Conservation (phyloP, 176 grass and related monocot genomes). For the Zizania latifolia region DNA sequence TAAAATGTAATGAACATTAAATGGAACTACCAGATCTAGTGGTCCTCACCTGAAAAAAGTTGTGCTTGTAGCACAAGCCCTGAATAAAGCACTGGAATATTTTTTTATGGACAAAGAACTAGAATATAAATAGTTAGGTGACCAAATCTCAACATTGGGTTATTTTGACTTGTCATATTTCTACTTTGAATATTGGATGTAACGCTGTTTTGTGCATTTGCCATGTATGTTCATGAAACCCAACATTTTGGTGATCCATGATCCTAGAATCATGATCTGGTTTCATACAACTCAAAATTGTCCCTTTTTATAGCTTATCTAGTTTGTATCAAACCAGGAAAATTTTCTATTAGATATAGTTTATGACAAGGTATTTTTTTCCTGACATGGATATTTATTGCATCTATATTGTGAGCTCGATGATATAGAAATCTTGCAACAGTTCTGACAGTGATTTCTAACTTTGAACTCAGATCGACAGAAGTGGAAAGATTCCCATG, state of each 20-base stretch:
- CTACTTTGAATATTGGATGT: background rate
- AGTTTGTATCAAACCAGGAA: background rate
- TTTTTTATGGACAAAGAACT: background rate
- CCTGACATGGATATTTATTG: background rate
- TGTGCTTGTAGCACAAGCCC: background rate
- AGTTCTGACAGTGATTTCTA: background rate
- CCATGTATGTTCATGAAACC: background rate
- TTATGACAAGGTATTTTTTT: slow-evolving; percentile 15
- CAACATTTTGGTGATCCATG: background rate
- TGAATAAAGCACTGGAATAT: background rate
- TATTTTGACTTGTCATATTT: background rate
- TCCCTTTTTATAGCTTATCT: background rate
- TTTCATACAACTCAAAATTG: slow-evolving; percentile 5
- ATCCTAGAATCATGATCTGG: slow-evolving; percentile 3
- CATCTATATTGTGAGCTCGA: background rate
- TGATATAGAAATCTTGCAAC: background rate
- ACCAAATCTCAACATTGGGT: background rate
- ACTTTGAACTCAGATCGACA: slow-evolving; percentile 61
- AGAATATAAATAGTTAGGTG: background rate
- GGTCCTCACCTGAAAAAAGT: background rate
- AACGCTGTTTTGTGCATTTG: background rate
- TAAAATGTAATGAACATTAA: background rate
- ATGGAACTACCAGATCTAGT: slow-evolving; percentile 5
- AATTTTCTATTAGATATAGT: background rate
- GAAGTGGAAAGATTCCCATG: slow-evolving; percentile 81